Evolutionary conservation across 2,329 filamentous ascomycete species (phyloP).

Genomic region (Ilyonectria robusta): DNA sequence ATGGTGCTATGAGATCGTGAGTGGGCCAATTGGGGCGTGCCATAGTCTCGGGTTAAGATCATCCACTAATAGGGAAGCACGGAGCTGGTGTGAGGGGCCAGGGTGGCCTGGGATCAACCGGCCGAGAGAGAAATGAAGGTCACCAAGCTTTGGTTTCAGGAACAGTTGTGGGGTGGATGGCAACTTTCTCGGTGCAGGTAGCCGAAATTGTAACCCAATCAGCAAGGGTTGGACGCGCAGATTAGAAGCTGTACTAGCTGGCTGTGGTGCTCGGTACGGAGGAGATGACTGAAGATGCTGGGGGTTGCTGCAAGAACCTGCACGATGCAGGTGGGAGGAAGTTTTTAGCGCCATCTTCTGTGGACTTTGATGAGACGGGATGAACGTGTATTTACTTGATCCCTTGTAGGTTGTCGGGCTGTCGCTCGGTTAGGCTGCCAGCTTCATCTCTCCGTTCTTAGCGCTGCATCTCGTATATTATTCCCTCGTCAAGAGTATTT

Average conservation of each 20-base stretch:
- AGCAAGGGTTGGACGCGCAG: conserved; percentile 30
- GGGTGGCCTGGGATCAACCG: conserved; percentile 40
- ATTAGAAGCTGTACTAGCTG: conserved; percentile 12
- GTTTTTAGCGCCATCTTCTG: not conserved
- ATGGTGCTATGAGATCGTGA: conserved; percentile 37
- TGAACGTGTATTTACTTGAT: conserved; percentile 2
- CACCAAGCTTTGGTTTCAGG: conserved; percentile 43
- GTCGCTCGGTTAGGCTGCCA: conserved; percentile 1
- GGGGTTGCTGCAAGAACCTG: conserved; percentile 4
- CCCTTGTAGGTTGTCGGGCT: not conserved
- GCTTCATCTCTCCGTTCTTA: conserved; percentile 13
- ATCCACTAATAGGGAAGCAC: conserved; percentile 44
- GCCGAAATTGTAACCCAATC: conserved; percentile 43
- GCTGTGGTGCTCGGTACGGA: not conserved
- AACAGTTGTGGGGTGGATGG: conserved; percentile 41
- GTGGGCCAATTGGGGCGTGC: conserved; percentile 36
- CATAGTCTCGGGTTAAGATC: conserved; percentile 38
- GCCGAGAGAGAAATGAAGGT: conserved; percentile 43
- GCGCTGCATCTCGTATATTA: conserved; percentile 7
- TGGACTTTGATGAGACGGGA: conserved; percentile 8
- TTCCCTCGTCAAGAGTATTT: not conserved
- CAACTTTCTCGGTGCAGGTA: conserved; percentile 33
- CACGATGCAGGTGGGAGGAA: conserved; percentile 7
- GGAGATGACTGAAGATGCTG: not conserved
- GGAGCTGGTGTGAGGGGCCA: conserved; percentile 38